Percentiles rank a stretch among this genome's conserved stretches.
Evolutionary conservation across 441 rosid genomes (phyloP).

Genomic region (Erodium texanum): DNA sequence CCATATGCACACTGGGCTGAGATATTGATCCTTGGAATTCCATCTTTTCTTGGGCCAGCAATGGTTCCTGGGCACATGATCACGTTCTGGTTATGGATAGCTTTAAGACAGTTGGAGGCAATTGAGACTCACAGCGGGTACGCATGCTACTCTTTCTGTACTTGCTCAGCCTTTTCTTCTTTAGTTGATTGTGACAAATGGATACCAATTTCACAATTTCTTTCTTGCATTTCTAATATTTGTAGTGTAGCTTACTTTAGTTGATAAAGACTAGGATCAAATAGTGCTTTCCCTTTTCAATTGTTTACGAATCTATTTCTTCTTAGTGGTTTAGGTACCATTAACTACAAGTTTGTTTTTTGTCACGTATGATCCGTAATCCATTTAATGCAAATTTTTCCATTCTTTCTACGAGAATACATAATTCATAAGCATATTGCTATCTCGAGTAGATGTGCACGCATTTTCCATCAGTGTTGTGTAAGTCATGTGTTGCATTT

Average conservation of each 20-base stretch:
- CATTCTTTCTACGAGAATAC: no score
- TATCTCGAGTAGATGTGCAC: no score
- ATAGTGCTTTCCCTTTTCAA: not conserved
- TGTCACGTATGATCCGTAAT: not conserved
- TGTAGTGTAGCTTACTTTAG: slow-evolving; percentile 16
- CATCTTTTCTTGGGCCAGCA: slow-evolving; percentile 82
- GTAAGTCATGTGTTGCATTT: no score
- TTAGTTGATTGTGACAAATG: slow-evolving; percentile 18
- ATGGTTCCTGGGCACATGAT: slow-evolving; percentile 82
- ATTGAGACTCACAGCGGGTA: slow-evolving; percentile 95
- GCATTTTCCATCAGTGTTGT: no score
- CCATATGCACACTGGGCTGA: slow-evolving; percentile 93
- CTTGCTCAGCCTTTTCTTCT: not conserved
- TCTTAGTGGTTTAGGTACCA: not conserved
- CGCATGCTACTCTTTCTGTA: slow-evolving; percentile 17
- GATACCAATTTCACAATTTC: slow-evolving; percentile 23
- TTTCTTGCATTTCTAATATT: slow-evolving; percentile 6
- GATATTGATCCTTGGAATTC: slow-evolving; percentile 71
- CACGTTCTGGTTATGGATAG: slow-evolving; percentile 83
- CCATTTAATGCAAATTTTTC: no score
- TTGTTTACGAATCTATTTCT: slow-evolving; percentile 14
- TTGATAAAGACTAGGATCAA: slow-evolving; percentile 21
- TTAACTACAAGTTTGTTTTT: not conserved
- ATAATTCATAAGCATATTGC: no score
- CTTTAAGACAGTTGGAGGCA: slow-evolving; percentile 75